Conservation (phyloP, 1,284 basidiomycete genomes). For the Spongiforma sp. region DNA sequence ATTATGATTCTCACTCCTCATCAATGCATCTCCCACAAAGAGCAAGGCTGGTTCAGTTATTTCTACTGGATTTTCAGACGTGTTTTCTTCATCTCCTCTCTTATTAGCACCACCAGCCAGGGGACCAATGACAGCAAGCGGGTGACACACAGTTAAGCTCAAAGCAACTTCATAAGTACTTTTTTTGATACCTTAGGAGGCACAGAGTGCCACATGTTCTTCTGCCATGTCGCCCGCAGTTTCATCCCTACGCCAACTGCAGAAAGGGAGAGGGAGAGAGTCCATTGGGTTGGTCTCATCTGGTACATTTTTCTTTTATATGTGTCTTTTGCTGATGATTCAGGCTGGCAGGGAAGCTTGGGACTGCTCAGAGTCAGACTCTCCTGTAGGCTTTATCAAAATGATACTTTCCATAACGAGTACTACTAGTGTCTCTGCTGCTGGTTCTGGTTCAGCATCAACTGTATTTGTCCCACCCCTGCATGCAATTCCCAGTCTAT, state of each 20-base stretch:
- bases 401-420: slow-evolving; percentile 65
- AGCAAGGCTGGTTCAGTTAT: slow-evolving; percentile 42
- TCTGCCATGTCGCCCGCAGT: slow-evolving; percentile 30
- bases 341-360: slow-evolving; percentile 69
- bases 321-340: slow-evolving; percentile 4
- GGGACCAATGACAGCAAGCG: slow-evolving; percentile 24
- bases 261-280: slow-evolving; percentile 82
- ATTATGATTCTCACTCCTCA: slow-evolving; percentile 47
- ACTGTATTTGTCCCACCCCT: slow-evolving; percentile 77
- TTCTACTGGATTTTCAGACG: slow-evolving; percentile 31
- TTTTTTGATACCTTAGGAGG: slow-evolving; percentile 41
- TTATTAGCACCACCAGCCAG: slow-evolving; percentile 45
- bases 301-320: slow-evolving; percentile 58
- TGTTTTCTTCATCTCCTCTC: slow-evolving; percentile 43
- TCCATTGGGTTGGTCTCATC: slow-evolving; percentile 87
- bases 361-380: slow-evolving; percentile 58
- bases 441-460: slow-evolving; percentile 62
- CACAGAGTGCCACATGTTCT: slow-evolving; percentile 25
- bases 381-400: slow-evolving; percentile 73
- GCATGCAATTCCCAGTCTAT: slow-evolving; percentile 67
- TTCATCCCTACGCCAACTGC: slow-evolving; percentile 57
- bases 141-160: slow-evolving; percentile 33
- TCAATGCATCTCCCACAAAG: slow-evolving; percentile 55
- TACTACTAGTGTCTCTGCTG: slow-evolving; percentile 32
- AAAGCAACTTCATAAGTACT: slow-evolving; percentile 40